Base-by-base conservation (phyloP, 352 stramenopile species). In the Phytophthora syringae region DNA sequence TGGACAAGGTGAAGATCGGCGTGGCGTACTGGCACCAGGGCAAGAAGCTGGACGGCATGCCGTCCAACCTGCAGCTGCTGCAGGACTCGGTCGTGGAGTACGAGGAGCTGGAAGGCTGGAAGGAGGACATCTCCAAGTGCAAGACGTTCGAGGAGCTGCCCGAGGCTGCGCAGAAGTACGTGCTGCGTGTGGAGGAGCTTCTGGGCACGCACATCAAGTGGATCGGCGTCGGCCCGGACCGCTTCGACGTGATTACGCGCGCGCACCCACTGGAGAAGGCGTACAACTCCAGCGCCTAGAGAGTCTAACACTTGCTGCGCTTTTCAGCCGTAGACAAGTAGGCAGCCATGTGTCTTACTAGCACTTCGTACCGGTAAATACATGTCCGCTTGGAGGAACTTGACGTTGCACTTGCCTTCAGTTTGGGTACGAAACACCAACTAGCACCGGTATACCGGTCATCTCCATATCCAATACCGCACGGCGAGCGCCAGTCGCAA, bases 141-240 rank as follows among this genome's bases (percentile, higher is more conserved):
- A 96, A 92, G 68, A 97, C 78, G 27, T 99, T 99, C 80, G 95
- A 98, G 45, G 95, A 99, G 40, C 85, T 99, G 51, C 98, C 98
- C 1, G 47, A 78, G 22, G 94, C 97, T 66, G 97, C 97, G 42
- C 90, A 99, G 77, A 93, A 90, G 68, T 99, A 99, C 79, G 94
- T 99, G 61, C 74, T 98, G 54, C 85, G 96, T 53, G 93, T 99
- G 49, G 97, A 99, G 80, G 90, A 98, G 80, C 77, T 99, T 12
- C 64, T 99, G 34, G 97, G 96, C 64, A 95, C 97, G 69, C 93
- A 97, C 52, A 98, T 99, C 70, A 95, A 98, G 75, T 99, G 97
- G 97, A 99, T 99, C 67, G 98, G 97, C 54, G 97, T 99, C 16
- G 98, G 98, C 36, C 91, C 97, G 52, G 98, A 98, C 80, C 89